Percentiles rank a stretch among this genome's conserved stretches.
phyloP scores from a whole-genome alignment of 306 rosid genomes.

The Cercis canadensis region DNA sequence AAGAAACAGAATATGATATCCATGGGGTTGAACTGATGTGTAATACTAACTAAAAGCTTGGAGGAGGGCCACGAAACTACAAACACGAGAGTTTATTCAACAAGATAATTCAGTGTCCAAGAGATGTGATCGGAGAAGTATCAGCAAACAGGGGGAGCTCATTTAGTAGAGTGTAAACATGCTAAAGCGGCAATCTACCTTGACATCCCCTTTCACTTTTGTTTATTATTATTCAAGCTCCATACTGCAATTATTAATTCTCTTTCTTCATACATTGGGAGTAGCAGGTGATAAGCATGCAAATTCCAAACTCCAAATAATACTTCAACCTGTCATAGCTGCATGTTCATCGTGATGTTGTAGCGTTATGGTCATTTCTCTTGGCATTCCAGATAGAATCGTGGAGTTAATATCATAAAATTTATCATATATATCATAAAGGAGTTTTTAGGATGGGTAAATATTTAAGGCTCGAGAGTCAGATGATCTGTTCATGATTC shows the following conservation, averaged over 20 bases:
- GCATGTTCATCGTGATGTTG: constrained; percentile 5
- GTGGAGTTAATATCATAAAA: background rate
- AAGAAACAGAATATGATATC: background rate
- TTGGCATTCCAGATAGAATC: constrained; percentile 2
- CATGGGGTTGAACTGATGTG: background rate
- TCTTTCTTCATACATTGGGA: background rate
- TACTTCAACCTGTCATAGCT: background rate
- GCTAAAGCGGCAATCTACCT: background rate
- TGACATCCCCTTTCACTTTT: background rate
- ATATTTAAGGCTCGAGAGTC: background rate
- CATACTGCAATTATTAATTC: background rate
- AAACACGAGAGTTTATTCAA: background rate
- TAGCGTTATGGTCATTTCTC: constrained; percentile 1
- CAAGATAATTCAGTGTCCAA: background rate
- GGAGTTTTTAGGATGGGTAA: background rate
- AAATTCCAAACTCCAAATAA: background rate
- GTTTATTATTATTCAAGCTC: background rate
- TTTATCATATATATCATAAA: background rate
- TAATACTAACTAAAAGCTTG: background rate
- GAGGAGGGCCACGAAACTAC: constrained; percentile 11
- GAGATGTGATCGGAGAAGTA: background rate
- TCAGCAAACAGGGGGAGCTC: background rate
- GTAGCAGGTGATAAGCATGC: background rate
- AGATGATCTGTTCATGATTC: background rate
- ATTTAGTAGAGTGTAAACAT: background rate